These are phyloP conservation scores for Gastrolobium bilobum DNA, from an alignment of 306 rosid genomes.

Conservation along the genomic window DNA sequence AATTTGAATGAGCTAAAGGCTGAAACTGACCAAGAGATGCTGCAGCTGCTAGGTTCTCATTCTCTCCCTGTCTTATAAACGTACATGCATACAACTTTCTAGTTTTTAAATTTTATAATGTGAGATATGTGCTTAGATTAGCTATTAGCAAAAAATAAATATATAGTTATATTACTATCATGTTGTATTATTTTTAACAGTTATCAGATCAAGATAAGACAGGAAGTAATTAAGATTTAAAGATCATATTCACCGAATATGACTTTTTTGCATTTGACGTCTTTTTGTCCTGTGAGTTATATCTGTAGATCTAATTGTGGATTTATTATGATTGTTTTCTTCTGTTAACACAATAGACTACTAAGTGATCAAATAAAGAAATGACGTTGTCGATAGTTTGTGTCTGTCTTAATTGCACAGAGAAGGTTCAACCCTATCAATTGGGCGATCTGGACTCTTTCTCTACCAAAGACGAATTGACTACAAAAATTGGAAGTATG, in stretches of 20 bases:
- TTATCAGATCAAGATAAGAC: not conserved
- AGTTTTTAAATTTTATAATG: not conserved
- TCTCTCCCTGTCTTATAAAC: not conserved
- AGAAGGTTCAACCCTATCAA: slow-evolving; percentile 21
- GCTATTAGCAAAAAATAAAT: not conserved
- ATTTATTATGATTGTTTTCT: slow-evolving; percentile 12
- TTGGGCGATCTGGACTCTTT: slow-evolving; percentile 11
- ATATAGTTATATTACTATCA: not conserved
- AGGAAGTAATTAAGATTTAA: not conserved
- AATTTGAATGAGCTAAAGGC: not conserved
- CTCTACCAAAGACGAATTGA: slow-evolving; percentile 52
- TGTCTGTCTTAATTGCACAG: slow-evolving; percentile 47
- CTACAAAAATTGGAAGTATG: slow-evolving; percentile 47
- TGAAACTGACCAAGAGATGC: slow-evolving; percentile 41
- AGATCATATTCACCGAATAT: not conserved
- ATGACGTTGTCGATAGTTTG: not conserved
- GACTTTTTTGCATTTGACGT: not conserved
- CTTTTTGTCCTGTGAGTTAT: not conserved
- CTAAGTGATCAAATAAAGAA: not conserved
- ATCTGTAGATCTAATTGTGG: not conserved
- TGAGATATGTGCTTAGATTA: not conserved
- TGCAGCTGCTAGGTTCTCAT: slow-evolving; percentile 57
- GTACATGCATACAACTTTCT: not conserved
- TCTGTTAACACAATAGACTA: not conserved
- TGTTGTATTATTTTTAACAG: not conserved